A percentile compares a stretch with the other conserved stretches of the same genome.
These are phyloP conservation scores for Kockiozyma suomiensis DNA, from an alignment of 805 yeast species.

Conservation along the genomic window DNA sequence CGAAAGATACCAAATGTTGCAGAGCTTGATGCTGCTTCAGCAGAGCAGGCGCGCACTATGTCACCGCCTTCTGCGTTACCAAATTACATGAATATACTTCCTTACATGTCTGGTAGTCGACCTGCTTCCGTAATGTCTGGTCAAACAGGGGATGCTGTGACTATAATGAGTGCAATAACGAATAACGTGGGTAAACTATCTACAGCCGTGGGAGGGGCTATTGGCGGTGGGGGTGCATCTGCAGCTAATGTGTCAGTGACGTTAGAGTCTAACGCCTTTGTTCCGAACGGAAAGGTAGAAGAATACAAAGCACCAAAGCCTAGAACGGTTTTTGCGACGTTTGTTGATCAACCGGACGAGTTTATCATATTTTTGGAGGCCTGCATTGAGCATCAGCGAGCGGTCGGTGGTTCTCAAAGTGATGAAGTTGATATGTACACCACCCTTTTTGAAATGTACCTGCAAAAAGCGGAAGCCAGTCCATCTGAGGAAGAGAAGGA, in stretches of 20 bases:
- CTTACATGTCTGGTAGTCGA: constrained; percentile 28
- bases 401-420: constrained; percentile 65
- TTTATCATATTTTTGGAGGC: constrained; percentile 94
- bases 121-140: constrained; percentile 28
- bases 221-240: background rate
- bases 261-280: constrained; percentile 1
- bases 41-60: constrained; percentile 11
- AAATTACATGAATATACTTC: constrained; percentile 24
- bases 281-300: background rate
- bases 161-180: constrained; percentile 26
- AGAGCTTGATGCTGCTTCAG: constrained; percentile 18
- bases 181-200: constrained; percentile 22
- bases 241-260: constrained; percentile 6
- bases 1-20: constrained; percentile 17
- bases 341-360: constrained; percentile 81
- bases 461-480: constrained; percentile 55
- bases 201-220: constrained; percentile 18
- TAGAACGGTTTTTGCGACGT: constrained; percentile 79
- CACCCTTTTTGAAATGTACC: constrained; percentile 80
- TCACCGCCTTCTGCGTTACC: constrained; percentile 17
- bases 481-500: constrained; percentile 45
- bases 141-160: constrained; percentile 14
- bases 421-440: constrained; percentile 75
- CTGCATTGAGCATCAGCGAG: constrained; percentile 39
- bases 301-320: constrained; percentile 93